A percentile compares a stretch with the other conserved stretches of the same genome.
Conservation (phyloP, 2,329 filamentous ascomycete genomes). For the Shiraia sp. region DNA sequence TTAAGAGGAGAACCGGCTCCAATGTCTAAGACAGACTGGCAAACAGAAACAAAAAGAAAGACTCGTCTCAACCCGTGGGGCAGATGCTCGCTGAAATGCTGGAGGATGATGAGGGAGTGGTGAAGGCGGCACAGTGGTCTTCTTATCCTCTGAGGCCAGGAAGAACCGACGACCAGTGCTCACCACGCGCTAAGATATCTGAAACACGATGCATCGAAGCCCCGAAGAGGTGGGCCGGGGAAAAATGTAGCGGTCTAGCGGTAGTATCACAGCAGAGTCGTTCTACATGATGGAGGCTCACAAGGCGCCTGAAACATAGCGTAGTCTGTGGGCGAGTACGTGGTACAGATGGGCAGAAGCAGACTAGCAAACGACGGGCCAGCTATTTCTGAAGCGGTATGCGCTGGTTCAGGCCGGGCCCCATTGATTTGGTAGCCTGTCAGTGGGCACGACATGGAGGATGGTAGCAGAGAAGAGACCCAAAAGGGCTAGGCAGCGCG, state of each 20-base stretch:
- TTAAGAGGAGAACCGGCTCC: constrained; percentile 53
- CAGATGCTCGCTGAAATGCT: constrained; percentile 33
- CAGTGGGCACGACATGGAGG: constrained; percentile 32
- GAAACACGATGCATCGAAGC: constrained; percentile 46
- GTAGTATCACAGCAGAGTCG: constrained; percentile 34
- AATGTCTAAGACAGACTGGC: constrained; percentile 46
- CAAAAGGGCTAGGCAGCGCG: constrained; percentile 28
- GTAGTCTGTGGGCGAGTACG: constrained; percentile 39
- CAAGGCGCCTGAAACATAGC: constrained; percentile 43
- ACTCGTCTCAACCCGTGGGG: constrained; percentile 45
- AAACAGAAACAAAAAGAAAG: constrained; percentile 29
- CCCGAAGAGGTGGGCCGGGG: constrained; percentile 28
- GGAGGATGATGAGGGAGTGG: constrained; percentile 22
- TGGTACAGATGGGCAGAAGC: constrained; percentile 14
- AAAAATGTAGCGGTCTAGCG: constrained; percentile 33
- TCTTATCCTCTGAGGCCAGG: constrained; percentile 41
- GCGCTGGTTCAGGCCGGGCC: constrained; percentile 21
- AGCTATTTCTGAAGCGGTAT: constrained; percentile 29
- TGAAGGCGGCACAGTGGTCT: constrained; percentile 43
- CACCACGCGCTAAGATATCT: constrained; percentile 42
- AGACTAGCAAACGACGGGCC: constrained; percentile 28
- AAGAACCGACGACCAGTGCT: constrained; percentile 40
- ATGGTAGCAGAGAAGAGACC: constrained; percentile 28
- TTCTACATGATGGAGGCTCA: constrained; percentile 32
- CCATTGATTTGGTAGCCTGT: constrained; percentile 16